Base-by-base conservation (phyloP, 805 yeast species). In the Cyberlindnera sargentensis region DNA sequence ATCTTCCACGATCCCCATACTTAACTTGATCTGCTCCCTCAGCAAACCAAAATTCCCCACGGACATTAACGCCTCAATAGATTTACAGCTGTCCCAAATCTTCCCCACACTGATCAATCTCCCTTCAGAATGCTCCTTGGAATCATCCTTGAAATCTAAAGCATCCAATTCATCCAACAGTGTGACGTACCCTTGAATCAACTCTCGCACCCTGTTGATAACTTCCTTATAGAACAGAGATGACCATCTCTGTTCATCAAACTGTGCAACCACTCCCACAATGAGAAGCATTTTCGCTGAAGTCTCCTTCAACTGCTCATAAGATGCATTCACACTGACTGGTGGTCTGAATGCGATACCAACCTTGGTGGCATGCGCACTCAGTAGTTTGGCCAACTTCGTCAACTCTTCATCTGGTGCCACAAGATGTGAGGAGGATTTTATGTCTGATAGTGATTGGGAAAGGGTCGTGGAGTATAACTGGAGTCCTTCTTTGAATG, bases 291-390 rank as follows among this genome's bases (percentile, higher is more conserved):
- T 50, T 10, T 72, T 61, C 39, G 70, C 67, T 0, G 75, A 65
- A 4, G 71, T 57, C 32, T 76, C 75, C 44, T 68, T 69, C 5
- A 77, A 49, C 26, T 80, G 76, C 9, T 62, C 64, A 47, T 60
- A 66, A 1, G 82, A 80, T 1, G 83, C 78, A 39, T 66, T 67
- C 0, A 62, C 56, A 24, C 69, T 63, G 36, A 75, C 70, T 2
- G 80, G 79, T 3, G 85, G 80, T 52, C 77, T 78, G 65, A 79
- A 83, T 0, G 82, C 75, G 27, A 83, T 71, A 2, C 89, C 90
- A 5, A 85, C 66, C 58, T 86, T 86, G 3, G 95, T 87, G 3
- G 82, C 70, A 57, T 85, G 89, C 1, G 95, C 89, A 59, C 72
- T 80, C 7, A 82, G 67, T 34, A 87, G 64, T 45, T 74, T 70